Percentiles rank a stretch among this genome's conserved stretches.
Conservation (phyloP, 2,329 filamentous ascomycete genomes). For the Penicillium sp. region DNA sequence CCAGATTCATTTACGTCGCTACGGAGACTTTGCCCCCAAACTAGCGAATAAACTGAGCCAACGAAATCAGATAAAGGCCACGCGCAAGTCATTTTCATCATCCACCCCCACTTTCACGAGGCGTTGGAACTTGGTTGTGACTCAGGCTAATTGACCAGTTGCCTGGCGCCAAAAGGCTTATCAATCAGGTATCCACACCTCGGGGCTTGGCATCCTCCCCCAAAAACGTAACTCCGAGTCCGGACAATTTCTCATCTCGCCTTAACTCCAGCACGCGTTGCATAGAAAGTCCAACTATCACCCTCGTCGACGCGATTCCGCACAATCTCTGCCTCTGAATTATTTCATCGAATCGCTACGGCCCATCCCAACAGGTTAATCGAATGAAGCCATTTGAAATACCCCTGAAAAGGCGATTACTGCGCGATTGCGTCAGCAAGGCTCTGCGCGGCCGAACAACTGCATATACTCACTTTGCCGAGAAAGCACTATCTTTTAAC, state of each 20-base stretch:
- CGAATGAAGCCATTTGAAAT: too few relatives aligned
- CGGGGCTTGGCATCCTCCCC: constrained; percentile 11
- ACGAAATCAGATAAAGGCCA: constrained; percentile 1
- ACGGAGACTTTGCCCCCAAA: background rate
- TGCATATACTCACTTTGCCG: background rate
- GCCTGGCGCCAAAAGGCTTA: background rate
- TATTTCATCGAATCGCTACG: background rate
- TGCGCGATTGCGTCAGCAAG: constrained; percentile 3
- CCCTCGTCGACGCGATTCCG: background rate
- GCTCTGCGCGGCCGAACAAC: background rate
- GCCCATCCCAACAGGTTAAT: background rate
- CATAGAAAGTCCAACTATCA: constrained; percentile 5
- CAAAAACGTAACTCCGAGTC: constrained; percentile 2
- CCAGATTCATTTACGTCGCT: background rate
- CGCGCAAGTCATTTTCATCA: background rate
- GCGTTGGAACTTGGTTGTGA: background rate
- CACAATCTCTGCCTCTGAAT: background rate
- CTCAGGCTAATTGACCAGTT: background rate
- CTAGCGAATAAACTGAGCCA: background rate
- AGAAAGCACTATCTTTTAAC: background rate
- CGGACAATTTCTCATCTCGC: constrained; percentile 1
- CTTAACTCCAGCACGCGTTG: background rate
- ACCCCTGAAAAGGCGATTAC: background rate
- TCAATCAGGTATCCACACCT: constrained; percentile 7
- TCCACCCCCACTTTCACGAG: background rate